A percentile compares a stretch with the other conserved stretches of the same genome.
phyloP scores from a whole-genome alignment of 2,329 filamentous ascomycete species.

The Colletotrichum somersetense region DNA sequence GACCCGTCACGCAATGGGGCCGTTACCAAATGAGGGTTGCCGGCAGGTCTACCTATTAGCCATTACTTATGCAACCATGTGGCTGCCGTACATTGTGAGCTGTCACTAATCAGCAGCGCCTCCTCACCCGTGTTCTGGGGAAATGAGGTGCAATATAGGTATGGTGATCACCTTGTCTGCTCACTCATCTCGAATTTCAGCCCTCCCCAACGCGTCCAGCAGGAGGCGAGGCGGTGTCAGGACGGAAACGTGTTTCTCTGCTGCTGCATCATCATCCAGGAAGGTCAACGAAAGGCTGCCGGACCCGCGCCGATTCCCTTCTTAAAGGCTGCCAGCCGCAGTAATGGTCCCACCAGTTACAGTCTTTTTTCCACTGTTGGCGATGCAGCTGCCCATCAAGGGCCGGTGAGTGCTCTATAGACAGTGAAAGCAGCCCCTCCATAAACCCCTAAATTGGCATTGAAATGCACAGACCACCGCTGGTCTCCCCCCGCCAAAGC shows the following conservation, averaged over 20 bases:
- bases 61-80: constrained; percentile 1
- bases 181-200: not conserved
- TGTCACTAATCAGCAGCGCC: constrained; percentile 34
- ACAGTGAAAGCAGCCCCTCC: constrained; percentile 24
- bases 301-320: constrained; percentile 27
- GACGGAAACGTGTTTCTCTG: constrained; percentile 9
- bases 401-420: constrained; percentile 15
- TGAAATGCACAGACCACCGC: constrained; percentile 33
- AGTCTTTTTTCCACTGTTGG: constrained; percentile 10
- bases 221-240: constrained; percentile 24
- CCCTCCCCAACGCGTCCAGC: constrained; percentile 1
- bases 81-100: constrained; percentile 22
- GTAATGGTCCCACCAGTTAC: constrained; percentile 31
- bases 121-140: not conserved
- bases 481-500: constrained; percentile 14
- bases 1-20: not conserved
- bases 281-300: constrained; percentile 15
- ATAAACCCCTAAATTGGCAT: constrained; percentile 16
- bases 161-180: not conserved
- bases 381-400: constrained; percentile 12
- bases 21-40: not conserved
- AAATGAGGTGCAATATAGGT: not conserved
- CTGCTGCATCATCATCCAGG: not conserved
- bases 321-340: not conserved
- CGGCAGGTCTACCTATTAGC: not conserved